phyloP scores from a whole-genome alignment of 2,329 filamentous ascomycete genomes.

The Cryphonectria japonica region DNA sequence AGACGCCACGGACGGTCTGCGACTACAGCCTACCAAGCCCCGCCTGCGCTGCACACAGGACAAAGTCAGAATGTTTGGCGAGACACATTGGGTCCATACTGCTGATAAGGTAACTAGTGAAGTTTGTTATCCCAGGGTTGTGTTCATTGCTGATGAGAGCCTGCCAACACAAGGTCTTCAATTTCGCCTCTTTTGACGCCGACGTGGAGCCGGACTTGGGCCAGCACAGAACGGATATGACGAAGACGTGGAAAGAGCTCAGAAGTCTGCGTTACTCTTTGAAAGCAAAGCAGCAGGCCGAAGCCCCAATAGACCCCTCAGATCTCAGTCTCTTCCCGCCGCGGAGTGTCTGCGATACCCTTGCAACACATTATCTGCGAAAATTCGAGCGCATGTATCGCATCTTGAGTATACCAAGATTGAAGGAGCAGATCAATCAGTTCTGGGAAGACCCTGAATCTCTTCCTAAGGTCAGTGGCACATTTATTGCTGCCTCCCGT shows the following conservation, averaged over 20 bases:
- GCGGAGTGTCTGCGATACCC: conserved; percentile 49
- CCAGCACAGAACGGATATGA: not conserved
- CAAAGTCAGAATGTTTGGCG: conserved; percentile 16
- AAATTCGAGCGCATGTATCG: conserved; percentile 61
- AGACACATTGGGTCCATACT: conserved; percentile 17
- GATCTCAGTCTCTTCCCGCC: conserved; percentile 42
- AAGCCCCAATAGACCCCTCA: not conserved
- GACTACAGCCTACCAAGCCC: not conserved
- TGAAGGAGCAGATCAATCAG: conserved; percentile 55
- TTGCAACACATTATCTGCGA: conserved; percentile 58
- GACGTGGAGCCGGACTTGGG: not conserved
- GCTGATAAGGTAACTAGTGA: conserved; percentile 11
- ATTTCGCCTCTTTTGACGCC: conserved; percentile 5
- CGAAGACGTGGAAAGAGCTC: conserved; percentile 1
- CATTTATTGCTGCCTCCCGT: not conserved
- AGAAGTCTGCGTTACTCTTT: not conserved
- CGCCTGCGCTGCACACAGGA: conserved; percentile 14
- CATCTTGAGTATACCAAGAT: conserved; percentile 61
- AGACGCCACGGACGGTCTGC: not conserved
- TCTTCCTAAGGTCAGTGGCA: conserved; percentile 21
- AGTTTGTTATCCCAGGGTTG: not conserved
- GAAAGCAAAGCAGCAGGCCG: not conserved
- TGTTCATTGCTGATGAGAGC: not conserved
- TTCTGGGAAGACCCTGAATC: conserved; percentile 51
- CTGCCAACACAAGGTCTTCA: conserved; percentile 3